Evolutionary conservation across 768 basidiomycete genomes (phyloP).

Genomic region (Leccinum truebloodii): DNA sequence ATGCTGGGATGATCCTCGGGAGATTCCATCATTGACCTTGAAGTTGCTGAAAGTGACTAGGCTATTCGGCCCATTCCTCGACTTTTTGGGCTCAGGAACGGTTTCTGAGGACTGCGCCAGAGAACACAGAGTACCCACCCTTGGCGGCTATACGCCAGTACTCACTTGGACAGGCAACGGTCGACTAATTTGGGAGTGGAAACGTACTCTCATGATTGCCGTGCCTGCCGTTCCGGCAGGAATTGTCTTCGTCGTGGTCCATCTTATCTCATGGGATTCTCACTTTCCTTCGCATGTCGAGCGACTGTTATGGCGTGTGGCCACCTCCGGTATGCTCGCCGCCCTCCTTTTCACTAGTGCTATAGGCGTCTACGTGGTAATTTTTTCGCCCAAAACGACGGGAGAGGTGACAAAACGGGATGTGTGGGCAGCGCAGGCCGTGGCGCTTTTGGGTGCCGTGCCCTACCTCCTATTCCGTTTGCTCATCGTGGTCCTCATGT

Average conservation of each 20-base stretch:
- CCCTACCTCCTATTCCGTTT: neutral
- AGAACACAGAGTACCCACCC: neutral
- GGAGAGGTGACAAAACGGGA: too few species aligned
- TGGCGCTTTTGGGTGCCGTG: neutral
- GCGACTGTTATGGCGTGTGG: neutral
- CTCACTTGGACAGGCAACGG: neutral
- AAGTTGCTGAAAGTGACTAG: neutral
- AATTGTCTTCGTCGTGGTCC: neutral
- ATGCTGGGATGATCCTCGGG: neutral
- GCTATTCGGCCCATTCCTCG: neutral
- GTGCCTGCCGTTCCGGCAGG: neutral
- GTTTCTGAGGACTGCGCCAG: neutral
- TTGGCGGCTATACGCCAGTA: neutral
- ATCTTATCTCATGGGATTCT: neutral
- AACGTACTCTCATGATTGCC: too few species aligned
- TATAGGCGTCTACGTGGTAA: neutral
- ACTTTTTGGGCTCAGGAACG: neutral
- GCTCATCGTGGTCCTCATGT: neutral
- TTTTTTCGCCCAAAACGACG: neutral
- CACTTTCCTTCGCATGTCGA: neutral
- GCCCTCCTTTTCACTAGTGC: neutral
- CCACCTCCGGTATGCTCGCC: neutral
- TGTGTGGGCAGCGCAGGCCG: neutral
- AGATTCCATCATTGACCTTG: neutral
- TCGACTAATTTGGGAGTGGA: neutral